Base-by-base conservation (phyloP, 257 asterid species). In the Forsythia suspensa region DNA sequence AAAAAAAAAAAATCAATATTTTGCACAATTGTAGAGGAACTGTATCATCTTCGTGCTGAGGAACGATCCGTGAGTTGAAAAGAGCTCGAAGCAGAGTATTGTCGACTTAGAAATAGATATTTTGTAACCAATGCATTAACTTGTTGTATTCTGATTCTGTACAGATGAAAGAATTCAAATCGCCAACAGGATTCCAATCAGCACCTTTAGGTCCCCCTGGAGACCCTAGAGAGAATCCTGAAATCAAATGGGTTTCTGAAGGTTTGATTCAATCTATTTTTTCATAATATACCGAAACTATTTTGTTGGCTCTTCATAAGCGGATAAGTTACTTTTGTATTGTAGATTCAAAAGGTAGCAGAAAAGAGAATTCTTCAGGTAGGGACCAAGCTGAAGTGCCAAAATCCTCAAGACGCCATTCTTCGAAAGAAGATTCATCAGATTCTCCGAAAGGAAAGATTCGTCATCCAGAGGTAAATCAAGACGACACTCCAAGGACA, bases 171-270 rank as follows among this genome's bases (percentile, higher is more conserved):
- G 94, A 90, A 59, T 92, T 86, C 69, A 82, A 83, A 76, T 75
- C 88, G 78, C 63, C 90, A 29, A 66, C 80, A 37, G 85, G 79
- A 70, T 68, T 75, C 78, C 92, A 88, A 77, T 92, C 98, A 41
- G 96, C 91, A 72, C 97, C 97, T 70, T 82, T 94, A 76, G 90
- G 74, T 21, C 75, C 82, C 39, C 85, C 85, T 3, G 86, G 82
- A 51, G 92, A 85, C 39, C 70, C 70, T 40, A 86, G 78, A 77
- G 91, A 82, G 43, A 88, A 87, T 36, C 91, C 92, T 70, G 94
- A 90, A 81, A 78, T 90, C 74, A 87, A 94, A 88, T 92, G 97
- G 96, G 93, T 87, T 80, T 90, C 96, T 75, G 96, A 91, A 94
- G 98, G 98, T 94, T 71, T 11, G 71, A 5, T 75, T 10, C 59